phyloP scores from a whole-genome alignment of 129 eudicot genomes.

The Dittrichia graveolens region DNA sequence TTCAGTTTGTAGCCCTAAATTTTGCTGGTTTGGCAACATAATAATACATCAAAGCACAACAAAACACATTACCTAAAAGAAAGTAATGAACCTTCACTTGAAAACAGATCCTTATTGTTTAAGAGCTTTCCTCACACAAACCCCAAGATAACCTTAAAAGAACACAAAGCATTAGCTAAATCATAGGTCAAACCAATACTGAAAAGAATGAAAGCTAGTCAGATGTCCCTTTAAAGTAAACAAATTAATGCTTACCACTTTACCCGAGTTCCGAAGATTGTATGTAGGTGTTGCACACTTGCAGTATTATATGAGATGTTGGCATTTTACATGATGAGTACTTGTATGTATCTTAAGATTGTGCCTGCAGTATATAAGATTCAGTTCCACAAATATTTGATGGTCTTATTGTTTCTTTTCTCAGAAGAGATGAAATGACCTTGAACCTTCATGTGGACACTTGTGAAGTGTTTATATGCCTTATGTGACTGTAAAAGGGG shows the following conservation, averaged over 20 bases:
- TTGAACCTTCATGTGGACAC: slow-evolving; percentile 5
- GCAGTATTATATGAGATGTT: slow-evolving; percentile 13
- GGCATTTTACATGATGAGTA: not conserved
- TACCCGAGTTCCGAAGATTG: not conserved
- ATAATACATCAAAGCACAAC: not conserved
- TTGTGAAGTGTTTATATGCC: not conserved
- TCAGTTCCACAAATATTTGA: too few relatives aligned
- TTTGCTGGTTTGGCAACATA: not conserved
- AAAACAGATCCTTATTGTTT: not conserved
- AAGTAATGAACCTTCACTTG: not conserved
- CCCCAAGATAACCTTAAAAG: not conserved
- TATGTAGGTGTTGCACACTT: not conserved
- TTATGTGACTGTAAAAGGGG: not conserved
- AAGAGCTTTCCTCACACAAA: not conserved
- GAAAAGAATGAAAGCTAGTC: too few relatives aligned
- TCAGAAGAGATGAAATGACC: not conserved
- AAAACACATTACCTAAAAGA: not conserved
- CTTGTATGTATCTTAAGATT: slow-evolving; percentile 11
- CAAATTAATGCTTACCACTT: not conserved
- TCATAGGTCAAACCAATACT: too few relatives aligned
- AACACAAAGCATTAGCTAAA: not conserved
- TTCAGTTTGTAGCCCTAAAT: slow-evolving; percentile 27
- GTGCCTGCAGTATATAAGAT: not conserved
- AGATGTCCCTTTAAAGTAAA: not conserved
- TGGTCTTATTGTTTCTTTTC: too few relatives aligned